Evolutionary conservation across 441 rosid species (phyloP).

Genomic region (Brassica balearica): DNA sequence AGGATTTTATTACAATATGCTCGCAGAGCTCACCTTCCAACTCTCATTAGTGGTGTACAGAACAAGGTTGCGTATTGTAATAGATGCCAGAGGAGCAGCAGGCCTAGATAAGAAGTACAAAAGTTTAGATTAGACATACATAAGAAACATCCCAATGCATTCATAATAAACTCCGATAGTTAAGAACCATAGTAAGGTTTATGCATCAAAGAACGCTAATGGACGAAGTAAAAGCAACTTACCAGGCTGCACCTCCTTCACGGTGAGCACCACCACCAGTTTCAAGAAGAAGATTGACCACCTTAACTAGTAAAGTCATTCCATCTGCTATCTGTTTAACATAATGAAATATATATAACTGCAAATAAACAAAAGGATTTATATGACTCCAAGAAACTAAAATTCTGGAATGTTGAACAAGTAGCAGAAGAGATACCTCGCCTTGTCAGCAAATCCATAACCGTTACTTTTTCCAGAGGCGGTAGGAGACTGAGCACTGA

Average conservation of each 20-base stretch:
- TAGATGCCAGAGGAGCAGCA: slow-evolving; percentile 90
- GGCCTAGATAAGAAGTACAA: slow-evolving; percentile 55
- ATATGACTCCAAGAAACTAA: background rate
- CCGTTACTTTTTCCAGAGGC: slow-evolving; percentile 78
- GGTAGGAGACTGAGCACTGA: slow-evolving; percentile 67
- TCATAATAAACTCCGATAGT: too few species aligned
- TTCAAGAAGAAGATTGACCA: slow-evolving; percentile 94
- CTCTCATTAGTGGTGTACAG: slow-evolving; percentile 89
- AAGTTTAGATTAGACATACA: slow-evolving; percentile 25
- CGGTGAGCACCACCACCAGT: slow-evolving; percentile 74
- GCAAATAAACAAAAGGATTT: background rate
- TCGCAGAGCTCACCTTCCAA: slow-evolving; percentile 75
- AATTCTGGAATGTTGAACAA: slow-evolving; percentile 4
- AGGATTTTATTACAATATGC: slow-evolving; percentile 16
- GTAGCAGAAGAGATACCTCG: slow-evolving; percentile 42
- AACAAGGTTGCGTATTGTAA: slow-evolving; percentile 84
- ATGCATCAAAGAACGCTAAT: background rate
- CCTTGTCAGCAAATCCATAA: slow-evolving; percentile 99
- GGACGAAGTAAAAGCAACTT: slow-evolving; percentile 33
- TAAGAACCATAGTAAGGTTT: background rate
- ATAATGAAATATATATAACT: slow-evolving; percentile 9
- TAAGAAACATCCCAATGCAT: slow-evolving; percentile 9
- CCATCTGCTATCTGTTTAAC: slow-evolving; percentile 71
- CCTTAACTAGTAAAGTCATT: slow-evolving; percentile 84
- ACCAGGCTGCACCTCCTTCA: slow-evolving; percentile 93